Base-by-base conservation (phyloP, 805 yeast species). In the Candida peoriensis region DNA sequence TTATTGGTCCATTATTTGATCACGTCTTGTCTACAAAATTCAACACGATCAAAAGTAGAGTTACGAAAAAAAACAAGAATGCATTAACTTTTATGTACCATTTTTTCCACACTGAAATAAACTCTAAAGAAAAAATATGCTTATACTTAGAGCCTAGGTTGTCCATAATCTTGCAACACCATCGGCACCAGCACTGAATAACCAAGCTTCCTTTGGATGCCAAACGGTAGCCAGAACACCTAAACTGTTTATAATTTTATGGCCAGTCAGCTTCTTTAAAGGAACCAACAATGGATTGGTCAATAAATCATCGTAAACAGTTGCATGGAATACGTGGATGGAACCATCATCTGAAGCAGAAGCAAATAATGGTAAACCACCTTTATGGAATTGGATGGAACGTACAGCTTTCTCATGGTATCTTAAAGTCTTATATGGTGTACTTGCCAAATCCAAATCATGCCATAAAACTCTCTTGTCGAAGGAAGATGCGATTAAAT, bases 141-240 rank as follows among this genome's bases (percentile, higher is more conserved):
- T n/a, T n/a, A n/a, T n/a, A n/a, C n/a, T n/a, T n/a, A n/a, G n/a
- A n/a, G n/a, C n/a, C 30, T 63, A 83, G 13, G 96, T 85, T 19
- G 98, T 93, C 98, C 98, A 93, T 53, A 93, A 66, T 54, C 96
- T 78, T 6, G 97, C 97, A 27, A 87, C 78, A 41, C 95, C 87
- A 62, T 93, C 98, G 16, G 97, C 97, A 51, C 97, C 98, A 9
- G 96, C 86, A 56, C 93, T 81, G 60, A 93, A 88, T 55, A 93
- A 70, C 98, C 98, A 93, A 1, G 98, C 96, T 64, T 93, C 97
- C 51, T 81, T 78, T 46, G 97, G 97, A 70, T 93, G 98, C 98
- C 98, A 93, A 32, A 76, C 75, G 32, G 83, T 74, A 54, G 79
- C 82, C 54, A 93, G 69, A 12, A 93, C 95, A 55, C 98, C 98